Conservation (phyloP, 2,329 filamentous ascomycete species). For the Cladosporium phlei region DNA sequence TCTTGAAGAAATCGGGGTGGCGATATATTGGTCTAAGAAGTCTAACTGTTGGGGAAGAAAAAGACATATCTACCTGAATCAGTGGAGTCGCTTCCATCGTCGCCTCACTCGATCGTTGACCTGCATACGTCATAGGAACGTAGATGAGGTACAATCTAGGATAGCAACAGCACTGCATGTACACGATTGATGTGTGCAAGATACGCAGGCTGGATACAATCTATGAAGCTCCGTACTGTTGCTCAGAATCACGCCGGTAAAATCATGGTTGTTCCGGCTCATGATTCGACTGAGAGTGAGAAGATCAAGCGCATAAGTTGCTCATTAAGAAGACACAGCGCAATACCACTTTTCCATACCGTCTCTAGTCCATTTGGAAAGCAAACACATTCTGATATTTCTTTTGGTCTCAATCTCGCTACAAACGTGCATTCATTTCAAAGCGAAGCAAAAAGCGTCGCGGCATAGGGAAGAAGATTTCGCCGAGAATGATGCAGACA, state of each 20-base stretch:
- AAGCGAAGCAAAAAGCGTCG: slow-evolving; percentile 12
- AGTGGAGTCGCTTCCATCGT: not conserved
- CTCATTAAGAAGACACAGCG: too few relatives aligned
- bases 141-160: not conserved
- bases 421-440: slow-evolving; percentile 15
- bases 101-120: not conserved
- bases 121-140: not conserved
- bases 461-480: slow-evolving; percentile 4
- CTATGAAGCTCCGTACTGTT: too few relatives aligned
- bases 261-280: too few relatives aligned
- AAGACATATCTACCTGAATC: not conserved
- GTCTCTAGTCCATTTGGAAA: too few relatives aligned
- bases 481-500: slow-evolving; percentile 8
- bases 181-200: too few relatives aligned
- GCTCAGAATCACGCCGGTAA: too few relatives aligned
- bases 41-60: not conserved
- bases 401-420: slow-evolving; percentile 14
- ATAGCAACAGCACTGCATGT: too few relatives aligned
- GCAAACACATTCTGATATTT: slow-evolving; percentile 11
- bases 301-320: too few relatives aligned
- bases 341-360: too few relatives aligned
- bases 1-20: not conserved
- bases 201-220: too few relatives aligned
- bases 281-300: too few relatives aligned
- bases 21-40: not conserved